Conservation (phyloP, 2,329 filamentous ascomycete species). For the Fusarium transvaalense region DNA sequence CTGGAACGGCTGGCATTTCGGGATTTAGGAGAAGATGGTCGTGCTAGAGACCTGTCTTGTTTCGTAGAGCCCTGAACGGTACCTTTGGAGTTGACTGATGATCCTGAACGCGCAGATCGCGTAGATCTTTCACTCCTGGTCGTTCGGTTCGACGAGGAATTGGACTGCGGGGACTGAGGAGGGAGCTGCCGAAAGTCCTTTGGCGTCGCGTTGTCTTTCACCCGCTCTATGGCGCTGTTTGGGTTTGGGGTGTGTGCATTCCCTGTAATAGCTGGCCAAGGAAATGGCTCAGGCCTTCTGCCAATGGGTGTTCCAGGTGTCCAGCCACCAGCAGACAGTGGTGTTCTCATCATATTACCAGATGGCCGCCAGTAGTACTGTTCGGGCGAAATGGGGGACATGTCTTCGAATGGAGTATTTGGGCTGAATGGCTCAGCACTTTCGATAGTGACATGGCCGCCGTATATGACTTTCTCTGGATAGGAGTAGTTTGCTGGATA, state of each 20-base stretch:
- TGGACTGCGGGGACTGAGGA: conserved; percentile 16
- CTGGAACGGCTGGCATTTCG: conserved; percentile 53
- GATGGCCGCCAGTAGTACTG: conserved; percentile 40
- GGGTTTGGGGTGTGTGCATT: background rate
- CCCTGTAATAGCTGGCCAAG: conserved; percentile 34
- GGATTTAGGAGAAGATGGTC: conserved; percentile 53
- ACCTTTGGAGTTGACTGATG: conserved; percentile 2
- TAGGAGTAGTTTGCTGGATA: conserved; percentile 37
- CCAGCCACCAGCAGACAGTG: conserved; percentile 17
- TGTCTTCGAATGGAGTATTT: conserved; percentile 39
- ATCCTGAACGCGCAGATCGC: background rate
- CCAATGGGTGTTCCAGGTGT: conserved; percentile 34
- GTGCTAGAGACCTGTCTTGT: background rate
- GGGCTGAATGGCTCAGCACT: conserved; percentile 27
- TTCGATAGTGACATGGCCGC: conserved; percentile 36
- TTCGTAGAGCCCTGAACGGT: background rate
- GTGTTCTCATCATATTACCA: conserved; percentile 29
- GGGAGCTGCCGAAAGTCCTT: background rate
- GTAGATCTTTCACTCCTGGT: background rate
- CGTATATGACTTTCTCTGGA: conserved; percentile 36
- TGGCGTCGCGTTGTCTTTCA: background rate
- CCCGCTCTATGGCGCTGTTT: background rate
- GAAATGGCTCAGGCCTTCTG: conserved; percentile 39
- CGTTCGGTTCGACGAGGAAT: conserved; percentile 17
- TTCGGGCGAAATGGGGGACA: conserved; percentile 34